phyloP scores from a whole-genome alignment of 2,329 filamentous ascomycete genomes.

The Colletotrichum ledebouriae region DNA sequence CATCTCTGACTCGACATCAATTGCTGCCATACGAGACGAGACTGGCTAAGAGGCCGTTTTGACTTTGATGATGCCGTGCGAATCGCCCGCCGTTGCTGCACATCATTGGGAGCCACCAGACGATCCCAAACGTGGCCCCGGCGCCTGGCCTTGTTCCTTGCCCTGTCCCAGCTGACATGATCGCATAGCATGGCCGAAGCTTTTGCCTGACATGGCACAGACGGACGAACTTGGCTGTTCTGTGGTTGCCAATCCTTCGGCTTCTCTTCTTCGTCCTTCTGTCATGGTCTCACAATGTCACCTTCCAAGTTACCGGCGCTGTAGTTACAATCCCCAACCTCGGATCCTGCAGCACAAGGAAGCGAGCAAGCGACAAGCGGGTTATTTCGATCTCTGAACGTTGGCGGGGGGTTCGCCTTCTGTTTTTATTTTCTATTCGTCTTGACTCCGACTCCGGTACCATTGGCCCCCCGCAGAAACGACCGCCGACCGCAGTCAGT shows the following conservation, averaged over 20 bases:
- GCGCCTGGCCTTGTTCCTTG: constrained; percentile 22
- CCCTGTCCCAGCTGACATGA: constrained; percentile 33
- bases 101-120: constrained; percentile 40
- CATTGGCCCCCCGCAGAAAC: constrained; percentile 18
- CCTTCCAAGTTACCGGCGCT: constrained; percentile 35
- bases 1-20: constrained; percentile 29
- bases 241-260: constrained; percentile 18
- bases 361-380: constrained; percentile 49
- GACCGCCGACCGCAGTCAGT: constrained; percentile 16
- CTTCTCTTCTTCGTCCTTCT: constrained; percentile 23
- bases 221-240: constrained; percentile 19
- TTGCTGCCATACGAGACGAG: constrained; percentile 22
- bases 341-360: constrained; percentile 34
- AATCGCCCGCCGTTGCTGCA: constrained; percentile 42
- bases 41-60: constrained; percentile 29
- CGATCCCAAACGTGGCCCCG: constrained; percentile 37
- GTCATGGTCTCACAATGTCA: constrained; percentile 34
- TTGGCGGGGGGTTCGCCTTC: background rate
- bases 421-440: background rate
- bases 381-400: constrained; percentile 14
- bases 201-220: constrained; percentile 35
- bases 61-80: constrained; percentile 39
- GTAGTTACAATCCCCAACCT: constrained; percentile 38
- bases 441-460: constrained; percentile 21
- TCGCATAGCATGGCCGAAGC: constrained; percentile 30